Percentiles rank a stretch among this genome's conserved stretches.
Evolutionary conservation across 1,284 basidiomycete species (phyloP).

Genomic region (Quambalaria eucalypti): DNA sequence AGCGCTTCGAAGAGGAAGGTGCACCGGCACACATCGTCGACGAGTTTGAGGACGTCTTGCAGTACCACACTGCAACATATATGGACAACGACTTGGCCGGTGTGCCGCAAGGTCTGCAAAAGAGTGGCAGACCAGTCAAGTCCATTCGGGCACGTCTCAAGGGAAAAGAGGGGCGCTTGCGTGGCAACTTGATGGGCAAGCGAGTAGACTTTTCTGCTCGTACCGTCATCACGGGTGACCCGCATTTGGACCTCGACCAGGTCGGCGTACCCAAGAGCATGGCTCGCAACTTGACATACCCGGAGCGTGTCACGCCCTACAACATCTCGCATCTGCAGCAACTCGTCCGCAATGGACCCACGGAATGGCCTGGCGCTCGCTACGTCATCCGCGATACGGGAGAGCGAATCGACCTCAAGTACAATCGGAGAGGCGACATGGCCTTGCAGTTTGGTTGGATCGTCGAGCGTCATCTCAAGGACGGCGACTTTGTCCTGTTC

Average conservation of each 20-base stretch:
- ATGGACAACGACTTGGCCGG: constrained; percentile 99
- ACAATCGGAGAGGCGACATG: constrained; percentile 76
- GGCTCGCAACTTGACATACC: constrained; percentile 95
- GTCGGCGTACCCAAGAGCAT: constrained; percentile 96
- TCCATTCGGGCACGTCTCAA: constrained; percentile 95
- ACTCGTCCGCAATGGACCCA: constrained; percentile 91
- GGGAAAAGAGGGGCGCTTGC: constrained; percentile 94
- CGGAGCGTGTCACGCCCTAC: constrained; percentile 94
- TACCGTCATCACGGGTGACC: constrained; percentile 98
- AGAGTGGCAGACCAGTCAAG: constrained; percentile 94
- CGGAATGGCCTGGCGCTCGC: constrained; percentile 87
- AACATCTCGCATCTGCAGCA: constrained; percentile 91
- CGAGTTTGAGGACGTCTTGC: constrained; percentile 87
- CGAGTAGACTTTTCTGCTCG: constrained; percentile 98
- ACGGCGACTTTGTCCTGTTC: constrained; percentile 85
- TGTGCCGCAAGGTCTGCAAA: constrained; percentile 92
- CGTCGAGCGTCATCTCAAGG: constrained; percentile 91
- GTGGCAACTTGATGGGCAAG: constrained; percentile 98
- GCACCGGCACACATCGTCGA: constrained; percentile 90
- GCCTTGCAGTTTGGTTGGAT: constrained; percentile 98
- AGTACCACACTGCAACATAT: constrained; percentile 95
- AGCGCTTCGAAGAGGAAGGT: constrained; percentile 89
- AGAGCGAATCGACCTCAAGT: constrained; percentile 91
- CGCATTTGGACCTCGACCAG: constrained; percentile 89
- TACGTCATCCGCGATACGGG: constrained; percentile 97